A percentile compares a stretch with the other conserved stretches of the same genome.
These are phyloP conservation scores for Hypomontagnella monticulosa DNA, from an alignment of 495 filamentous ascomycete genomes.

Conservation along the genomic window DNA sequence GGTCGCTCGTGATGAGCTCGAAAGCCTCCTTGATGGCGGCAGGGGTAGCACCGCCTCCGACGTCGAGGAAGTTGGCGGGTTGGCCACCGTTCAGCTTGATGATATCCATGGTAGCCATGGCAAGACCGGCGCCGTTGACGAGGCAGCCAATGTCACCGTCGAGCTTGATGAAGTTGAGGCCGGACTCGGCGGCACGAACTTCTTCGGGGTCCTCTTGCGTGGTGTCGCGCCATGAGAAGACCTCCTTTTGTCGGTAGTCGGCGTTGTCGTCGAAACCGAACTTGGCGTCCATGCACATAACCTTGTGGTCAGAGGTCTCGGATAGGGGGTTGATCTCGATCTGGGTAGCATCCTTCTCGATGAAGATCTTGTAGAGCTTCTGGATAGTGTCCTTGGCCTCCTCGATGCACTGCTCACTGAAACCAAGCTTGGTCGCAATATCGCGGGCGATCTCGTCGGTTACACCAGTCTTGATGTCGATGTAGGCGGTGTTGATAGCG, in stretches of 20 bases:
- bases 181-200: constrained; percentile 92
- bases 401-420: constrained; percentile 95
- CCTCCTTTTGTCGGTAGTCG: constrained; percentile 95
- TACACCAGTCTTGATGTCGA: constrained; percentile 94
- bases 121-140: constrained; percentile 98
- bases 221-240: constrained; percentile 92
- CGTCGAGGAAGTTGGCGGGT: constrained; percentile 98
- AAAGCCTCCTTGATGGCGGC: constrained; percentile 97
- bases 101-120: constrained; percentile 99
- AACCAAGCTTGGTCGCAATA: constrained; percentile 92
- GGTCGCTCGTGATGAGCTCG: constrained; percentile 96
- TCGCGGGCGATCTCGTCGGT: constrained; percentile 92
- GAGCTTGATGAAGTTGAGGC: constrained; percentile 99
- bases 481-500: constrained; percentile 89
- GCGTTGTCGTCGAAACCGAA: constrained; percentile 98
- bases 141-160: constrained; percentile 99
- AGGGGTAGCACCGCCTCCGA: constrained; percentile 95
- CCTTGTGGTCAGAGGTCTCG: constrained; percentile 96
- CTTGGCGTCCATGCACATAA: constrained; percentile 99
- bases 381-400: constrained; percentile 95
- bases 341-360: constrained; percentile 97
- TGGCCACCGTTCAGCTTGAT: constrained; percentile 98
- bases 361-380: constrained; percentile 98
- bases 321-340: constrained; percentile 99
- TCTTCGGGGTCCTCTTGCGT: constrained; percentile 97